These are phyloP conservation scores for Saccharomyces hybrid DNA, from an alignment of 1,139 yeast genomes.

Conservation along the genomic window DNA sequence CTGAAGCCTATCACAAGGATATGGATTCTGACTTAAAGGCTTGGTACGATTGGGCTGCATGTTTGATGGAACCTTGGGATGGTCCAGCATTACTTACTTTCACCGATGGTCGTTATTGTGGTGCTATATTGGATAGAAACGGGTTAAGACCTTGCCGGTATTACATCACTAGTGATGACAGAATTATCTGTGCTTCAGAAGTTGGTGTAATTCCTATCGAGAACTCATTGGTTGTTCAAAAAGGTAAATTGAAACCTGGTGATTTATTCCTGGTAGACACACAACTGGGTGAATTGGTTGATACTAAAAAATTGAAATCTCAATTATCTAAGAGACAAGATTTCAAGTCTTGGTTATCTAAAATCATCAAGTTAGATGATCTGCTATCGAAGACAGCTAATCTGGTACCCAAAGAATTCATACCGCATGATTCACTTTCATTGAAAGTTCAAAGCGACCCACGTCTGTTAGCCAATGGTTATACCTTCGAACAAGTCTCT, in stretches of 20 bases:
- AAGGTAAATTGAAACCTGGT: constrained; percentile 95
- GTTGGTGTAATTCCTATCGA: constrained; percentile 93
- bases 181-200: constrained; percentile 96
- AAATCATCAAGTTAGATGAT: constrained; percentile 77
- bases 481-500: constrained; percentile 85
- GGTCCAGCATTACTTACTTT: constrained; percentile 97
- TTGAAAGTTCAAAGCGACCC: constrained; percentile 69
- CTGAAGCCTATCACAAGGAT: constrained; percentile 97
- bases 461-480: constrained; percentile 79
- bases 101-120: constrained; percentile 96
- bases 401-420: constrained; percentile 24
- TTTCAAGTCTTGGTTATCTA: constrained; percentile 89
- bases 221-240: constrained; percentile 72
- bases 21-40: constrained; percentile 92
- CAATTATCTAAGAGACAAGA: constrained; percentile 80
- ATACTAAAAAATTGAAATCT: constrained; percentile 79
- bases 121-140: constrained; percentile 95
- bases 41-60: constrained; percentile 98
- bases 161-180: constrained; percentile 88
- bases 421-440: constrained; percentile 27
- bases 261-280: constrained; percentile 95
- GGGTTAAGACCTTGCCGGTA: constrained; percentile 98
- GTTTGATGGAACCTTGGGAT: constrained; percentile 99
- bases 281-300: constrained; percentile 85
- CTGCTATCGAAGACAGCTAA: constrained; percentile 42